Evolutionary conservation across 352 stramenopile species (phyloP).

Genomic region (Phytophthora rubi): DNA sequence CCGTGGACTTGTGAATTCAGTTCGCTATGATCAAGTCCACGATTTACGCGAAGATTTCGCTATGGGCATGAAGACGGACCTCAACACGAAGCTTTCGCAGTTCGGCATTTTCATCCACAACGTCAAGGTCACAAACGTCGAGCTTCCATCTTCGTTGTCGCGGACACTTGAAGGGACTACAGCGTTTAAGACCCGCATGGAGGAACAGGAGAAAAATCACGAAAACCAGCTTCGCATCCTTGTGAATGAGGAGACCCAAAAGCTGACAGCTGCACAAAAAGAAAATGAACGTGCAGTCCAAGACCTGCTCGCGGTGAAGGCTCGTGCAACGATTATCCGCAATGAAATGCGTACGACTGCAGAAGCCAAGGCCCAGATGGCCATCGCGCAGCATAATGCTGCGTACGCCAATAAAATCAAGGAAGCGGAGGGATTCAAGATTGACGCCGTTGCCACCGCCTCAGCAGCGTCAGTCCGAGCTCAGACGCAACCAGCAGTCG

Average conservation of each 20-base stretch:
- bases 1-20: constrained; percentile 69
- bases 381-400: constrained; percentile 57
- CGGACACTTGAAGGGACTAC: constrained; percentile 74
- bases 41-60: constrained; percentile 80
- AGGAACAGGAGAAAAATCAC: constrained; percentile 87
- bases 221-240: constrained; percentile 80
- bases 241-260: constrained; percentile 79
- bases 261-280: constrained; percentile 72
- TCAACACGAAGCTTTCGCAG: constrained; percentile 62
- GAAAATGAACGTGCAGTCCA: constrained; percentile 74
- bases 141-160: constrained; percentile 61
- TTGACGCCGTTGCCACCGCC: constrained; percentile 55
- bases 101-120: constrained; percentile 85
- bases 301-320: constrained; percentile 62
- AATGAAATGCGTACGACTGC: constrained; percentile 74
- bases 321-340: constrained; percentile 68
- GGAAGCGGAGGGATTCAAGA: constrained; percentile 62
- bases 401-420: constrained; percentile 64
- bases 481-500: constrained; percentile 55
- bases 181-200: constrained; percentile 83
- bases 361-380: constrained; percentile 68
- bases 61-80: constrained; percentile 73
- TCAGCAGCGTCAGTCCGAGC: constrained; percentile 53
- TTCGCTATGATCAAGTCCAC: constrained; percentile 77
- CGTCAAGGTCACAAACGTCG: constrained; percentile 84